Evolutionary conservation across 495 filamentous ascomycete genomes (phyloP).

Genomic region (Elaphomyces granulatus): DNA sequence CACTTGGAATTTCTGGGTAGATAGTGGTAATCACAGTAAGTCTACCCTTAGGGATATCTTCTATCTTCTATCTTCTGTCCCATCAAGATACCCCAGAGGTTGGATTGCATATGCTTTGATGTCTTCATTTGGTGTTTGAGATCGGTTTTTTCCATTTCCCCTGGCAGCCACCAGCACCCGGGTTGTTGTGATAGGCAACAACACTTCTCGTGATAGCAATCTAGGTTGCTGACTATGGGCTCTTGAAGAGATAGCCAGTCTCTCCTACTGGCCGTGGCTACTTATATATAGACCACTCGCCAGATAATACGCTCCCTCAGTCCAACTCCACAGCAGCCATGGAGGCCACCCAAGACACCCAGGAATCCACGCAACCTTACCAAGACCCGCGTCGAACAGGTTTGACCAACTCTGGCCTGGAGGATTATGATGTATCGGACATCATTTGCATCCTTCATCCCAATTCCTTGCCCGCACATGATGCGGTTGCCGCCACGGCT

Average conservation of each 20-base stretch:
- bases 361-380: constrained; percentile 65
- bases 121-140: no score
- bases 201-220: no score
- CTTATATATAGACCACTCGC: no score
- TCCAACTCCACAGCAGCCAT: constrained; percentile 9
- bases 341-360: constrained; percentile 47
- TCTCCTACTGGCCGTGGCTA: no score
- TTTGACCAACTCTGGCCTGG: constrained; percentile 60
- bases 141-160: constrained; percentile 1
- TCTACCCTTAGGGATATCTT: no score
- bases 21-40: no score
- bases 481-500: constrained; percentile 41
- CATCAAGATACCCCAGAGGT: no score
- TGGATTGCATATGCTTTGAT: no score
- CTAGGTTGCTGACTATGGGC: neutral
- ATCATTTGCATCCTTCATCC: constrained; percentile 84
- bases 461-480: constrained; percentile 51
- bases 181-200: no score
- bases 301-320: neutral
- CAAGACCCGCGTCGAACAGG: constrained; percentile 67
- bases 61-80: no score
- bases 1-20: no score
- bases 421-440: constrained; percentile 67
- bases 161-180: no score
- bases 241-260: neutral